A percentile compares a stretch with the other conserved stretches of the same genome.
phyloP scores from a whole-genome alignment of 352 stramenopile genomes.

The Phytophthora meadii region DNA sequence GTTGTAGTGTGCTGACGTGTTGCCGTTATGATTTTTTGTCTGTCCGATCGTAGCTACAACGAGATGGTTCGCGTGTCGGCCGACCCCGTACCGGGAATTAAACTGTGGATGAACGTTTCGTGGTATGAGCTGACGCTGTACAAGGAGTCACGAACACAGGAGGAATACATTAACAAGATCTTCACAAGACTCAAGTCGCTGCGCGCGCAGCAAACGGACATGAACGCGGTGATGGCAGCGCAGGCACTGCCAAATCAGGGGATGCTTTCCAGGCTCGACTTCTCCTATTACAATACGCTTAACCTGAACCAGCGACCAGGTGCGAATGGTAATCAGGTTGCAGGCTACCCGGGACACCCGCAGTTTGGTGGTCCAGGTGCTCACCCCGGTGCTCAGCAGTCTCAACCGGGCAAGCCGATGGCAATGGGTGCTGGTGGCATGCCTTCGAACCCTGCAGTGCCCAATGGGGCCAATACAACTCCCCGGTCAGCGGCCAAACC shows the following conservation, averaged over 20 bases:
- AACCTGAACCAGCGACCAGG: slow-evolving; percentile 51
- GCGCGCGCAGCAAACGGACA: slow-evolving; percentile 74
- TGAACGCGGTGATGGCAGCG: slow-evolving; percentile 71
- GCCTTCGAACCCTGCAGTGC: slow-evolving; percentile 30
- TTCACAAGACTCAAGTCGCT: slow-evolving; percentile 85
- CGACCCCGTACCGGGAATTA: slow-evolving; percentile 79
- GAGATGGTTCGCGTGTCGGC: slow-evolving; percentile 86
- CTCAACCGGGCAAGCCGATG: slow-evolving; percentile 27
- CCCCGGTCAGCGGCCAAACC: slow-evolving; percentile 26
- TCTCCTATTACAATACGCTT: slow-evolving; percentile 79
- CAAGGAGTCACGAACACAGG: slow-evolving; percentile 84
- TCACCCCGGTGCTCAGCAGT: slow-evolving; percentile 34
- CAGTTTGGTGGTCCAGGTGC: slow-evolving; percentile 37
- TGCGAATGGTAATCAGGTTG: slow-evolving; percentile 36
- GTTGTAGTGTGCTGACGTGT: slow-evolving; percentile 14
- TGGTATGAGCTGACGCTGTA: slow-evolving; percentile 88
- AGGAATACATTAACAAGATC: slow-evolving; percentile 91
- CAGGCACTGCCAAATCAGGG: slow-evolving; percentile 72
- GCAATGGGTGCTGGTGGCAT: slow-evolving; percentile 26
- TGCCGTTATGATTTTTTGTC: slow-evolving; percentile 13
- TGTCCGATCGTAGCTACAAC: slow-evolving; percentile 63
- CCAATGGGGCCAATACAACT: slow-evolving; percentile 30
- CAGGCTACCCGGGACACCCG: slow-evolving; percentile 47
- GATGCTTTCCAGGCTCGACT: slow-evolving; percentile 77
- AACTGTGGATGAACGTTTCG: slow-evolving; percentile 89